Base-by-base conservation (phyloP, 139 green algal genomes). In the Ettlia oleoabundans region DNA sequence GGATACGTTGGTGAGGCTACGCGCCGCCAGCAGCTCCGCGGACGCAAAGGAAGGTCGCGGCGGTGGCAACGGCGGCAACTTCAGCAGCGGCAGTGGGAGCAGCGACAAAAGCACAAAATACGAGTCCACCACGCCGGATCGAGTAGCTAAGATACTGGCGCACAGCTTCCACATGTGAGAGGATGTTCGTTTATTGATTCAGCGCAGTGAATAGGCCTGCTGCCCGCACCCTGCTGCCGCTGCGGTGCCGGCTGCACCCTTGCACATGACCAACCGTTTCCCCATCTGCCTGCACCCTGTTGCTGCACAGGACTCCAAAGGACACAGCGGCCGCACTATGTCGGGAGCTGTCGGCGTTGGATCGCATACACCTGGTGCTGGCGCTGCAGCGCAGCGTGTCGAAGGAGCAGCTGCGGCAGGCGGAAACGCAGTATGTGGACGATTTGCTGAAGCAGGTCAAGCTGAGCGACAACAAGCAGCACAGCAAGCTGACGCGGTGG, bases 281-380 rank as follows among this genome's bases (percentile, higher is more conserved):
- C n/a, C n/a, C n/a, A n/a, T n/a, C n/a, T n/a, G n/a, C n/a, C 21
- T 65, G 55, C 55, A n/a, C 21, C 55, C 15, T 22, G 15, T 22
- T 65, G 15, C 4, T 52, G 2, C 65, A 61, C 76, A 84, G 74
- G 66, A 35, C 74, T 8, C 80, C 80, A 32, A 63, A 77, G 62
- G 80, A 83, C 21, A 86, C 85, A 9, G 80, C 85, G 0, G n/a
- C 26, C 13, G 75, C 85, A 3, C 80, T 89, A 37, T 28, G 86
- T 18, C 32, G 67, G 19, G 63, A 80, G 37, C 47, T 84, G 22
- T 63, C 9, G 22, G 80, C 86, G 24, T 53, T 89, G 63, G 85
- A 89, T 64, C 52, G 85, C 33, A 66, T 89, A 19, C 85, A 89
- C 35, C 58, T 89, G 65, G 47, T 89, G 24, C 55, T 89, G 74